Conservation (phyloP, 2,329 filamentous ascomycete species). For the Stagonosporopsis rhizophila region DNA sequence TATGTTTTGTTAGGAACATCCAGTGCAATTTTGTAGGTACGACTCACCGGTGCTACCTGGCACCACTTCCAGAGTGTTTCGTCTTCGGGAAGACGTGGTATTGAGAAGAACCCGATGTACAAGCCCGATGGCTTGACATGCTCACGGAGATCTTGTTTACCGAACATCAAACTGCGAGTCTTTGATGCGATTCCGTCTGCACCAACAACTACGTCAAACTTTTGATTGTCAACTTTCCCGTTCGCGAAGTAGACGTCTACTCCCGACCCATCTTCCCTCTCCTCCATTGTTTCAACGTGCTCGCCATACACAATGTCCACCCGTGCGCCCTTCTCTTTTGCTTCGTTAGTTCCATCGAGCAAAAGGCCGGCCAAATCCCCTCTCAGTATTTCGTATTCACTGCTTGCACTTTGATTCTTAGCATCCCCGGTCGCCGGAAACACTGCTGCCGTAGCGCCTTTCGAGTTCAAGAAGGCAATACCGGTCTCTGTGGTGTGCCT, state of each 20-base stretch:
- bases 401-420: constrained; percentile 27
- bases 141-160: constrained; percentile 26
- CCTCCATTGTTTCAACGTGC: constrained; percentile 26
- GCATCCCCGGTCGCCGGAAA: constrained; percentile 34
- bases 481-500: constrained; percentile 52
- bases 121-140: constrained; percentile 30
- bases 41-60: constrained; percentile 23
- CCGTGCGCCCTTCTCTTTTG: constrained; percentile 21
- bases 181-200: constrained; percentile 39
- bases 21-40: no score
- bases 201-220: constrained; percentile 40
- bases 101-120: constrained; percentile 44
- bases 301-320: constrained; percentile 35
- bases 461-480: constrained; percentile 44
- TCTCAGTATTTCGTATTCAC: constrained; percentile 45
- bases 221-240: constrained; percentile 24
- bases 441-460: constrained; percentile 26
- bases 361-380: constrained; percentile 47
- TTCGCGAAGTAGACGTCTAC: constrained; percentile 36
- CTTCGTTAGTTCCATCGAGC: constrained; percentile 27
- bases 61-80: constrained; percentile 36
- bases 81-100: constrained; percentile 31
- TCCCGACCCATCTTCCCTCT: constrained; percentile 24
- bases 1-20: background rate
- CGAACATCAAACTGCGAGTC: constrained; percentile 37